Percentiles rank a stretch among this genome's conserved stretches.
Evolutionary conservation across 345 rosid genomes (phyloP).

Genomic region (Capsella bursapastoris): DNA sequence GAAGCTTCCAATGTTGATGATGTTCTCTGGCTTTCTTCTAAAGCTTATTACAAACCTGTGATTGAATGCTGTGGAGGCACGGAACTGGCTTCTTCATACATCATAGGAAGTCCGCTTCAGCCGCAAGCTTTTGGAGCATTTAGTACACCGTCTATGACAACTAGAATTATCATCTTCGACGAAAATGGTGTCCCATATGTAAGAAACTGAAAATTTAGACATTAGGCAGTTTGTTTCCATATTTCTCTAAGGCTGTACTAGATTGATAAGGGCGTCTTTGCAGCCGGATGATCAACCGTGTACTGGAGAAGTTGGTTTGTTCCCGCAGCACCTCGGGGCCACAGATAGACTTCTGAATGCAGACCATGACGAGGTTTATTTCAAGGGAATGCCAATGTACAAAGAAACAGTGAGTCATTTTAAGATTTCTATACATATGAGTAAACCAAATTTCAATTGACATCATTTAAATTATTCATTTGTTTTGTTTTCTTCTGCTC

Average conservation of each 20-base stretch:
- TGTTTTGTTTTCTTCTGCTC: not conserved
- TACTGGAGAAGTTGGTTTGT: slow-evolving; percentile 84
- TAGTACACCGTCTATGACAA: slow-evolving; percentile 73
- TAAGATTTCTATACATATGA: not conserved
- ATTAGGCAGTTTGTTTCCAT: no score
- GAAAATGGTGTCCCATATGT: slow-evolving; percentile 73
- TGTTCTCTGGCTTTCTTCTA: slow-evolving; percentile 95
- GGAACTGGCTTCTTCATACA: slow-evolving; percentile 78
- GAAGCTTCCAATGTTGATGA: slow-evolving; percentile 90
- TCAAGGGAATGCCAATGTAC: slow-evolving; percentile 79
- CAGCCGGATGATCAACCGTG: slow-evolving; percentile 82
- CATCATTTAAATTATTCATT: slow-evolving; percentile 7
- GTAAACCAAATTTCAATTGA: not conserved
- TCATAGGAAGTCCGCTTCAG: slow-evolving; percentile 69
- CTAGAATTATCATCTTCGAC: slow-evolving; percentile 76
- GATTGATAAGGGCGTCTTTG: slow-evolving; percentile 26
- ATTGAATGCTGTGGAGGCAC: slow-evolving; percentile 93
- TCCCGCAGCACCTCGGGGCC: slow-evolving; percentile 74
- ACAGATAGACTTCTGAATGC: slow-evolving; percentile 82
- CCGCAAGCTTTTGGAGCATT: slow-evolving; percentile 95
- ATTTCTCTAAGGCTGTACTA: not conserved
- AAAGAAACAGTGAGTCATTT: slow-evolving; percentile 63
- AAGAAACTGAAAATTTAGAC: slow-evolving; percentile 33
- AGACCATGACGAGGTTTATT: slow-evolving; percentile 74
- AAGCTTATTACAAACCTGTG: slow-evolving; percentile 70